Base-by-base conservation (phyloP, 257 asterid genomes). In the Hygrophila difformis region DNA sequence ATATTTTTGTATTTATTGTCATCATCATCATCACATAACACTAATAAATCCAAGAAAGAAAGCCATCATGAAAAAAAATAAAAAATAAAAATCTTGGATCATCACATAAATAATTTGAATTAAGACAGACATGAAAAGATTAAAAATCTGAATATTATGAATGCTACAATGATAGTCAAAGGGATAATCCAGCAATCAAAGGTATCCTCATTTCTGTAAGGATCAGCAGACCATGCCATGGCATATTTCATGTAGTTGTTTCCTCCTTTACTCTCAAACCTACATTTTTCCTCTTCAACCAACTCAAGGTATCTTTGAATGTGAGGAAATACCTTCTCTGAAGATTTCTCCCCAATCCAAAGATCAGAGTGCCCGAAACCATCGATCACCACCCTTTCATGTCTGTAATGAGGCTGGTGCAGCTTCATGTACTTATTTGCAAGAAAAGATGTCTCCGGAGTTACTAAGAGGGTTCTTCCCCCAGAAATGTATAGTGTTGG, bases 301-400 rank as follows among this genome's bases (percentile, higher is more conserved):
- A 68, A 23, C 21, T 45, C 55, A 3, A 78, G 56, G n/a, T 78
- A 80, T 4, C 21, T 54, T 6, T 31, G 36, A 44, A 74, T 68
- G 51, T 60, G 71, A 14, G 77, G 75, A 28, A 71, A 71, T 8
- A 71, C 80, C 38, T 39, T 50, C 20, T 60, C 46, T 18, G 3
- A 2, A 1, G 80, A 67, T 15, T 68, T 72, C 49, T 78, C 75
- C 2, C 82, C 80, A 6, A 74, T 68, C 71, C 71, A 35, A 41
- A 74, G 73, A 38, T 74, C 83, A 1, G 87, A 71, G 20, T 78
- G 83, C 19, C 80, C 83, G 22, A 64, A 78, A 5, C 87, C 77
- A 26, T 78, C 73, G 2, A 71, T 58, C 8, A 74, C 73, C 43
- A 71, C 71, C 21, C 82, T 47, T 36, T 68, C 69, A 38, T 78